phyloP scores from a whole-genome alignment of 2,329 filamentous ascomycete species.

The Aspergillus alliaceus region DNA sequence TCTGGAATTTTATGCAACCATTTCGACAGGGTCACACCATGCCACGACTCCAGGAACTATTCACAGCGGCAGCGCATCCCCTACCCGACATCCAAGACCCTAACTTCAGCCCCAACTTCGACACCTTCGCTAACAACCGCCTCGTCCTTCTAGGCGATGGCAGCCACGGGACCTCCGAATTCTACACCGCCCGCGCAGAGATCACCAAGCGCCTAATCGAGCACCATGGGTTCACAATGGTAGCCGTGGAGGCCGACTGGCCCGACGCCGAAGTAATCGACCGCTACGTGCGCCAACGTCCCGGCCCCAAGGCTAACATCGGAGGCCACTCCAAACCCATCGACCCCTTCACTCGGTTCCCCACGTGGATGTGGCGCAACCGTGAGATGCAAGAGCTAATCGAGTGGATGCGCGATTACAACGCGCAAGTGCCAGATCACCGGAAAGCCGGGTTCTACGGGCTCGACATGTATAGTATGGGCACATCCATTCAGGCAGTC shows the following conservation, averaged over 20 bases:
- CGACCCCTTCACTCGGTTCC: slow-evolving; percentile 51
- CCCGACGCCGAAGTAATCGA: slow-evolving; percentile 55
- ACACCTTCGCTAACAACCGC: slow-evolving; percentile 39
- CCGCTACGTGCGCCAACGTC: slow-evolving; percentile 50
- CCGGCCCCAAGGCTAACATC: slow-evolving; percentile 35
- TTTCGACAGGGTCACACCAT: slow-evolving; percentile 13
- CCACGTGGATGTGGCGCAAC: slow-evolving; percentile 60
- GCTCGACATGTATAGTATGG: slow-evolving; percentile 54
- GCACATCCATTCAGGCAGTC: slow-evolving; percentile 47
- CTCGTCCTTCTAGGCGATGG: slow-evolving; percentile 49
- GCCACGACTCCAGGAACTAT: slow-evolving; percentile 33
- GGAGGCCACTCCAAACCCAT: slow-evolving; percentile 26
- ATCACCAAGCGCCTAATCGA: slow-evolving; percentile 53
- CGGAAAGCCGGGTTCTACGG: slow-evolving; percentile 49
- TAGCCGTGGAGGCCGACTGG: slow-evolving; percentile 57
- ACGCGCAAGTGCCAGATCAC: slow-evolving; percentile 32
- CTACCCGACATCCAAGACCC: slow-evolving; percentile 37
- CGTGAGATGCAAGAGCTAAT: slow-evolving; percentile 52
- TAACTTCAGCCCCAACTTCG: slow-evolving; percentile 43
- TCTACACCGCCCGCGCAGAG: slow-evolving; percentile 53
- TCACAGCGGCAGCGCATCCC: slow-evolving; percentile 36
- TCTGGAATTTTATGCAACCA: not conserved
- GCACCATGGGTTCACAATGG: slow-evolving; percentile 52
- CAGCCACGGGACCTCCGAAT: slow-evolving; percentile 57
- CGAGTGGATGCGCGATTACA: slow-evolving; percentile 53